These are phyloP conservation scores for Vigna mungo DNA, from an alignment of 306 rosid species.

Conservation along the genomic window DNA sequence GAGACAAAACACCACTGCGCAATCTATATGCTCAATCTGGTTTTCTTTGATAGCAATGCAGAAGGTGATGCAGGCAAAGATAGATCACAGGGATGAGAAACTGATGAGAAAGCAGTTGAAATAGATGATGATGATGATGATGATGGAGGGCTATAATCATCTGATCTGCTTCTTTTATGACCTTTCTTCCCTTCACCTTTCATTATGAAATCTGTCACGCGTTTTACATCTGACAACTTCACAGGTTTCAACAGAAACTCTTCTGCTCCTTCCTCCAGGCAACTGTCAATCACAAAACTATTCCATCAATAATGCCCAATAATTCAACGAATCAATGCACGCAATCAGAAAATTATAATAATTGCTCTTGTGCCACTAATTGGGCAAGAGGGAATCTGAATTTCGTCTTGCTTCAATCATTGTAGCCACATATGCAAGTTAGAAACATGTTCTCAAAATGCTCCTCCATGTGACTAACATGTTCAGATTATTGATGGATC, in stretches of 20 bases:
- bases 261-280: slow-evolving; percentile 97
- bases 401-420: slow-evolving; percentile 42
- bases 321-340: slow-evolving; percentile 2
- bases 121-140: not conserved
- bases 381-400: slow-evolving; percentile 24
- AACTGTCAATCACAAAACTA: slow-evolving; percentile 51
- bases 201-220: slow-evolving; percentile 70
- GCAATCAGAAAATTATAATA: slow-evolving; percentile 8
- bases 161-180: slow-evolving; percentile 58
- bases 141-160: slow-evolving; percentile 43
- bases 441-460: slow-evolving; percentile 29
- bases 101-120: slow-evolving; percentile 24
- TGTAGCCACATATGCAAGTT: slow-evolving; percentile 30
- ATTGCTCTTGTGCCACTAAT: slow-evolving; percentile 20
- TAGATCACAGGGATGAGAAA: slow-evolving; percentile 43
- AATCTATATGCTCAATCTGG: slow-evolving; percentile 45
- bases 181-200: slow-evolving; percentile 63
- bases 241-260: slow-evolving; percentile 93
- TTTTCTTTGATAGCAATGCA: slow-evolving; percentile 54
- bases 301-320: not conserved
- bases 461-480: slow-evolving; percentile 37
- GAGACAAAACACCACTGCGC: slow-evolving; percentile 29
- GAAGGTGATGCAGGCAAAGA: slow-evolving; percentile 41
- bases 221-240: slow-evolving; percentile 80
- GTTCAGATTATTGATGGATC: slow-evolving; percentile 24